Evolutionary conservation across 352 stramenopile genomes (phyloP).

Genomic region (Globisporangium okanoganense): DNA sequence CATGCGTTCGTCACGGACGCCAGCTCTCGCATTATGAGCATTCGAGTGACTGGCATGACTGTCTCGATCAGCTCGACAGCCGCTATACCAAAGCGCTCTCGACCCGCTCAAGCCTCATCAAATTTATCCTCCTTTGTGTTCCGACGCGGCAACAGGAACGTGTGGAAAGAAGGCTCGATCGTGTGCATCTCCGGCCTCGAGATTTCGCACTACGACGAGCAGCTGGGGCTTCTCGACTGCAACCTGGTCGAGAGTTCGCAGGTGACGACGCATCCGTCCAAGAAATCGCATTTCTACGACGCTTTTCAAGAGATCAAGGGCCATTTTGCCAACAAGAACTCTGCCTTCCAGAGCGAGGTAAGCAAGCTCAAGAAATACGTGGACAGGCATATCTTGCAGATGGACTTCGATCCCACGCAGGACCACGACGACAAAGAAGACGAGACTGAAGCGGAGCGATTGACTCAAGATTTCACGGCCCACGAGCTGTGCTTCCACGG

Average conservation of each 20-base stretch:
- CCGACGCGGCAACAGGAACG: slow-evolving; percentile 36
- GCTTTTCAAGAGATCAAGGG: slow-evolving; percentile 19
- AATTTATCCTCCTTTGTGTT: slow-evolving; percentile 33
- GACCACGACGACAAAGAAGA: slow-evolving; percentile 17
- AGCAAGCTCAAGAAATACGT: slow-evolving; percentile 42
- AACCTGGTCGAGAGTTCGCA: slow-evolving; percentile 50
- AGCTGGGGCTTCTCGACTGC: slow-evolving; percentile 51
- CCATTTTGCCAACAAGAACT: slow-evolving; percentile 1
- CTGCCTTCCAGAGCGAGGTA: slow-evolving; percentile 22
- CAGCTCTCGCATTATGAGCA: slow-evolving; percentile 49
- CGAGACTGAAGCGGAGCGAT: slow-evolving; percentile 37
- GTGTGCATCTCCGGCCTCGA: slow-evolving; percentile 55
- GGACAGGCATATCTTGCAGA: slow-evolving; percentile 35
- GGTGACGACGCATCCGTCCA: slow-evolving; percentile 50
- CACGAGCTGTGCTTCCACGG: slow-evolving; percentile 17
- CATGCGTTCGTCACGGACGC: slow-evolving; percentile 60
- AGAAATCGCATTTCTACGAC: slow-evolving; percentile 50
- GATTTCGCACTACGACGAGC: slow-evolving; percentile 61
- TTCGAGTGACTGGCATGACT: slow-evolving; percentile 33
- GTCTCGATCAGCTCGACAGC: slow-evolving; percentile 16
- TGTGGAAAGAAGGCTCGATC: slow-evolving; percentile 52
- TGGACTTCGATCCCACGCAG: slow-evolving; percentile 38
- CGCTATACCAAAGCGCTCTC: slow-evolving; percentile 5
- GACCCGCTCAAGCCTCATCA: not conserved
- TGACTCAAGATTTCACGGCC: slow-evolving; percentile 47